Base-by-base conservation (phyloP, 2,329 filamentous ascomycete genomes). In the Penicillium janthinellum region DNA sequence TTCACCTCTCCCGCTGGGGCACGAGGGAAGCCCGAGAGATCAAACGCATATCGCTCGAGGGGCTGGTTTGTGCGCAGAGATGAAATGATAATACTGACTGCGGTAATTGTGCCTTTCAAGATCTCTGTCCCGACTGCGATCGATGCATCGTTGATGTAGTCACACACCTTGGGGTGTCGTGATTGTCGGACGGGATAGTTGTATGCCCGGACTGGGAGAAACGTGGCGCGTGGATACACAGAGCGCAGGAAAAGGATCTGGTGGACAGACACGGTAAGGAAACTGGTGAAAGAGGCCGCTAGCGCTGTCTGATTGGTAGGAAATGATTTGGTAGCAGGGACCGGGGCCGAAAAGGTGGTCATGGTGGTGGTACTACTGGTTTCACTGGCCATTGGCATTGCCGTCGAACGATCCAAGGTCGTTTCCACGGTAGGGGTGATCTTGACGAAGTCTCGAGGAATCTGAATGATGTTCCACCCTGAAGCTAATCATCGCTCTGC, bases 131-230 rank as follows among this genome's bases (percentile, higher is more conserved):
- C 82, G 22, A 92, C 85, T 38, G 91, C 89, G 63, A 87, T 80
- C 44, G 95, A 85, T 65, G 92, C 91, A 73, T 95, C 90, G 71
- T 83, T 86, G 76, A 96, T 87, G 90, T 93, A 97, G 69, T 86
- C 81, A 82, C 91, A 96, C 64, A 96, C 90, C 67, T 86, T 86
- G 0, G 93, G 91, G 75, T 96, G 92, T 59, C 92, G 89, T 61
- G 87, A 94, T 74, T 96, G 92, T 69, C 90, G 89, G 48, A 96
- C 89, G 34, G 91, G 85, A 59, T 92, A 88, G 78, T 94, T 92
- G 82, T 93, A 93, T 69, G 91, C 92, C 64, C 89, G 86, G 41
- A 89, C 86, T 44, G 89, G 86, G 59, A 94, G 84, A 78, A 96
- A 97, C 38, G 91, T 91, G 31, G 85, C 78, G 51, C 79, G 76